Conservation (phyloP, 495 filamentous ascomycete genomes). For the Patellaria atrata region DNA sequence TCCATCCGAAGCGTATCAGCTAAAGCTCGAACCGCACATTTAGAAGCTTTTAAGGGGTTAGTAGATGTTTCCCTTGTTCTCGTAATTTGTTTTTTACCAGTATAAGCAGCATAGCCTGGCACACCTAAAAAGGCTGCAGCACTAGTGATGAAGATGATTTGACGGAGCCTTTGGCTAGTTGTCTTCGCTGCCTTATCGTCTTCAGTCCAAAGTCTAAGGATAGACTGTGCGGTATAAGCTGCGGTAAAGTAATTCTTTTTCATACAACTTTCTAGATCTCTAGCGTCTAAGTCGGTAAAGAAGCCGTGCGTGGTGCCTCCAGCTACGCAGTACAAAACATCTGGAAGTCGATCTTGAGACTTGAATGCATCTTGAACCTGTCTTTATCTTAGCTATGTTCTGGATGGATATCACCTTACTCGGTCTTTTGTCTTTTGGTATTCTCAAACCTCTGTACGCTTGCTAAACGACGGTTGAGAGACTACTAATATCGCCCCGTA, state of each 20-base stretch:
- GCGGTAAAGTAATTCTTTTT: conserved; percentile 17
- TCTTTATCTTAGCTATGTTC: too few species aligned
- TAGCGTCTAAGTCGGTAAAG: conserved; percentile 1
- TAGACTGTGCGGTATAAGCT: conserved; percentile 8
- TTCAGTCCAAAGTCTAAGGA: conserved; percentile 11
- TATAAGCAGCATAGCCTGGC: conserved; percentile 29
- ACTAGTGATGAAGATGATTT: conserved; percentile 15
- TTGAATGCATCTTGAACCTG: conserved; percentile 17
- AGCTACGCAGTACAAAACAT: conserved; percentile 15
- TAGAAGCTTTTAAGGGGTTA: conserved; percentile 21
- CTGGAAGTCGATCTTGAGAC: conserved; percentile 10
- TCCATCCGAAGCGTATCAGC: conserved; percentile 31
- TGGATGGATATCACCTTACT: too few species aligned
- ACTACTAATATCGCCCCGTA: too few species aligned
- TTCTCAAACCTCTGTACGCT: too few species aligned
- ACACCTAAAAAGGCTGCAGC: conserved; percentile 7
- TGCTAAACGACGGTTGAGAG: too few species aligned
- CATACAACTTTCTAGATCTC: conserved; percentile 7
- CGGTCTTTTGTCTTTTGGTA: too few species aligned
- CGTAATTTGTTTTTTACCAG: conserved; percentile 10
- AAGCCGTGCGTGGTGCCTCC: conserved; percentile 11
- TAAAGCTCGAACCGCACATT: conserved; percentile 21
- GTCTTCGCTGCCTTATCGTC: conserved; percentile 3
- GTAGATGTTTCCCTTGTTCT: background rate
- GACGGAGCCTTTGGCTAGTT: conserved; percentile 1